Base-by-base conservation (phyloP, 257 asterid genomes). In the Gynochthodes officinalis region DNA sequence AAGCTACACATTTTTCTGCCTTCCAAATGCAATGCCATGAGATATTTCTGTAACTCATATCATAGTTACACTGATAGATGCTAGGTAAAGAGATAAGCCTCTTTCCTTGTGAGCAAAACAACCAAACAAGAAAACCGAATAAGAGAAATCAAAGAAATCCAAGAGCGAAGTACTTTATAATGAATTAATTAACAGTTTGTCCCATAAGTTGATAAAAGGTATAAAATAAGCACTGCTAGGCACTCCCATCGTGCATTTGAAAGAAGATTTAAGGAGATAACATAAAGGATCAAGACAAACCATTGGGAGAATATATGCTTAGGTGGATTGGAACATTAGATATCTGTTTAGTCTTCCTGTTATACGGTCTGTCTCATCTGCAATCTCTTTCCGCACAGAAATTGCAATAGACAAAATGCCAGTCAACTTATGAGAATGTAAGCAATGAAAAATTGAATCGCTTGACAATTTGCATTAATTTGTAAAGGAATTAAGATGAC, bases 281-380 rank as follows among this genome's bases (percentile, higher is more conserved):
- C 42, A 37, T n/a, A 66, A 69, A 78, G 76, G 82, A 74, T 19
- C 71, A 76, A 50, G 53, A 83, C 93, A 50, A 83, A 93, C 97
- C 98, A 76, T 79, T 88, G 39, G 97, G 96, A 80, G 97, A 94
- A 85, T 91, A 92, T 74, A 94, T 88, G 85, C 99, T 94, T 73
- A 94, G 86, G 75, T 93, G 98, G 86, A 93, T 93, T 44, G 98
- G 98, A 79, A 88, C 60, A 53, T 93, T 93, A n/a, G 97, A 93
- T 70, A 93, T 93, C 74, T 87, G 94, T 73, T 93, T 93, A 76
- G 70, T 68, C 86, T 88, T 86, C 82, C 97, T 46, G 96, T 93
- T 77, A 91, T 93, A 50, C 97, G 96, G 64, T 93, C 98, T 6
- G 97, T 93, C 84, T 93, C 98, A 83, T 93, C 98, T 33, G 96